Percentiles rank a stretch among this genome's conserved stretches.
phyloP scores from a whole-genome alignment of 1,139 yeast genomes.

The Yamadazyma dendronema region DNA sequence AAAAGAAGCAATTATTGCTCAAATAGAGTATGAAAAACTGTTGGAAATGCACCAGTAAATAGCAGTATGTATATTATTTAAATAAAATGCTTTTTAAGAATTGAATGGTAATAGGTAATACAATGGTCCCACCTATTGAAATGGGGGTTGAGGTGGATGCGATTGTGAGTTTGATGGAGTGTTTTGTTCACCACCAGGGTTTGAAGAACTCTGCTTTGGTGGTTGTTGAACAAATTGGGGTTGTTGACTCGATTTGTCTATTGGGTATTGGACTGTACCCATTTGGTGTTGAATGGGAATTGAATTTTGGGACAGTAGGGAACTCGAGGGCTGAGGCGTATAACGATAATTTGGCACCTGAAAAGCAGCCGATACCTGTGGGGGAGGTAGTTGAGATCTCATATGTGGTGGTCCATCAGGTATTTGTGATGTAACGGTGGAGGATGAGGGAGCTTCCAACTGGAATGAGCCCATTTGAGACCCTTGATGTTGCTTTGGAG shows the following conservation, averaged over 20 bases:
- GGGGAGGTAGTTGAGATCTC: no score
- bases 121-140: no score
- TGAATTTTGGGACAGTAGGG: neutral
- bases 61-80: constrained; percentile 1
- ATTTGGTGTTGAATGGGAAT: no score
- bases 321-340: neutral
- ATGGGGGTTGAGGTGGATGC: neutral
- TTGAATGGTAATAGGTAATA: neutral
- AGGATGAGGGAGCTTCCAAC: neutral
- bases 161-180: no score
- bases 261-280: no score
- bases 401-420: neutral
- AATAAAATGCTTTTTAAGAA: constrained; percentile 3
- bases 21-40: constrained; percentile 53
- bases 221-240: no score
- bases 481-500: no score
- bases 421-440: neutral
- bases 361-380: neutral
- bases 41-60: constrained; percentile 5
- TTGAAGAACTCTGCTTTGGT: no score
- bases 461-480: neutral
- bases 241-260: no score
- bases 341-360: neutral
- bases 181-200: no score
- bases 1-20: constrained; percentile 61